Conservation (phyloP, 1,284 basidiomycete genomes). For the Athelia psychrophila region DNA sequence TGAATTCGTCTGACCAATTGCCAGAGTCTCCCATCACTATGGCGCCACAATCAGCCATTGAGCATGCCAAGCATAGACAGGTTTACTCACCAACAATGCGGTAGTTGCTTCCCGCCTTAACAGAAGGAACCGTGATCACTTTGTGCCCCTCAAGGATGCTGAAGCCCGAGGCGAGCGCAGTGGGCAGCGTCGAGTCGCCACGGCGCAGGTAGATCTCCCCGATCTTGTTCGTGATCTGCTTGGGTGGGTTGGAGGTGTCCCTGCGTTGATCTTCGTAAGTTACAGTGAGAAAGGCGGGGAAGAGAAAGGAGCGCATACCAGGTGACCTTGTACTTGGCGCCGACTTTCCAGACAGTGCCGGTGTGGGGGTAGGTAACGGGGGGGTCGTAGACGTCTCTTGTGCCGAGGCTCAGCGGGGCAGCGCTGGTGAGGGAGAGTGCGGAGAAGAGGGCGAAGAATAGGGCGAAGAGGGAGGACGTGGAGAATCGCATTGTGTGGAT, state of each 20-base stretch:
- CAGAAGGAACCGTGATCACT: slow-evolving; percentile 29
- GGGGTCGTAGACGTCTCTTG: slow-evolving; percentile 22
- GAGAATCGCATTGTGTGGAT: background rate
- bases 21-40: slow-evolving; percentile 37
- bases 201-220: slow-evolving; percentile 31
- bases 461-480: slow-evolving; percentile 9
- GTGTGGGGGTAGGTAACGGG: slow-evolving; percentile 18
- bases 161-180: slow-evolving; percentile 33
- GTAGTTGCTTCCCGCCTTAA: slow-evolving; percentile 25
- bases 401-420: slow-evolving; percentile 7
- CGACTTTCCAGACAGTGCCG: slow-evolving; percentile 22
- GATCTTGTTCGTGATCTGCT: slow-evolving; percentile 33
- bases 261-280: slow-evolving; percentile 8
- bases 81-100: slow-evolving; percentile 34
- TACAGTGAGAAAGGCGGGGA: background rate
- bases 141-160: slow-evolving; percentile 27
- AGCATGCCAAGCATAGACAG: background rate
- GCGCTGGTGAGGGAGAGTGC: slow-evolving; percentile 8
- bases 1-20: slow-evolving; percentile 10
- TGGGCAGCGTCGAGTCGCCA: slow-evolving; percentile 18
- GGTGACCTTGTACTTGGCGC: slow-evolving; percentile 22
- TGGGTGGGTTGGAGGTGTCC: slow-evolving; percentile 28
- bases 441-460: slow-evolving; percentile 12
- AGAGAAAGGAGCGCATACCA: slow-evolving; percentile 15
- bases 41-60: background rate